Conservation (phyloP, 805 yeast genomes). For the Candida peoriensis region DNA sequence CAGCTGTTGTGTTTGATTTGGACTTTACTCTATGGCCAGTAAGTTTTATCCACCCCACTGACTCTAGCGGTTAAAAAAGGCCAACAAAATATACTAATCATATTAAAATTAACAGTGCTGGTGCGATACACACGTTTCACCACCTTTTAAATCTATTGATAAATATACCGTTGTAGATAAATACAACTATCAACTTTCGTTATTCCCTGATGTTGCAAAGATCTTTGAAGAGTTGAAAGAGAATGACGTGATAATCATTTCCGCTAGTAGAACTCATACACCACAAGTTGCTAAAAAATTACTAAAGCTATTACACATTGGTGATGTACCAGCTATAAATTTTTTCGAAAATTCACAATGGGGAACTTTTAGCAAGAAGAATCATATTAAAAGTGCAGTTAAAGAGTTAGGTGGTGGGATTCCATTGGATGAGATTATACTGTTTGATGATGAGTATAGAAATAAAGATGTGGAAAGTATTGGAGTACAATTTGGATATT, state of each 20-base stretch:
- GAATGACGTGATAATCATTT: conserved; percentile 46
- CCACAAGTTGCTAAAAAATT: conserved; percentile 72
- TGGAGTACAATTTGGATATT: conserved; percentile 66
- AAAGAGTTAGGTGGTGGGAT: conserved; percentile 44
- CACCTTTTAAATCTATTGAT: conserved; percentile 42
- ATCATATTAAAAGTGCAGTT: conserved; percentile 53
- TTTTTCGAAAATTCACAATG: conserved; percentile 59
- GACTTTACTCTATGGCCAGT: conserved; percentile 81
- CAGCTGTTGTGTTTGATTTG: conserved; percentile 65
- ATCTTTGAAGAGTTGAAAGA: conserved; percentile 50
- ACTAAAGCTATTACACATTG: conserved; percentile 47
- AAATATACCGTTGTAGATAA: conserved; percentile 41
- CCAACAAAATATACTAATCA: conserved; percentile 7
- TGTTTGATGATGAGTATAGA: conserved; percentile 78
- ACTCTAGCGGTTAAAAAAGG: conserved; percentile 3
- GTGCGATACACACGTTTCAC: conserved; percentile 70
- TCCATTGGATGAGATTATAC: conserved; percentile 33
- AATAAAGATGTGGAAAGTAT: conserved; percentile 69
- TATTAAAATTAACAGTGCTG: conserved; percentile 36
- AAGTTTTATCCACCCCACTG: no score
- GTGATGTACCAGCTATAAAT: conserved; percentile 44
- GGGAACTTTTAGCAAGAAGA: conserved; percentile 61
- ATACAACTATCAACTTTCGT: conserved; percentile 47
- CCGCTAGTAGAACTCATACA: conserved; percentile 77
- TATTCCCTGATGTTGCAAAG: conserved; percentile 64